phyloP scores from a whole-genome alignment of 768 basidiomycete species.

The Trametes cubensis region DNA sequence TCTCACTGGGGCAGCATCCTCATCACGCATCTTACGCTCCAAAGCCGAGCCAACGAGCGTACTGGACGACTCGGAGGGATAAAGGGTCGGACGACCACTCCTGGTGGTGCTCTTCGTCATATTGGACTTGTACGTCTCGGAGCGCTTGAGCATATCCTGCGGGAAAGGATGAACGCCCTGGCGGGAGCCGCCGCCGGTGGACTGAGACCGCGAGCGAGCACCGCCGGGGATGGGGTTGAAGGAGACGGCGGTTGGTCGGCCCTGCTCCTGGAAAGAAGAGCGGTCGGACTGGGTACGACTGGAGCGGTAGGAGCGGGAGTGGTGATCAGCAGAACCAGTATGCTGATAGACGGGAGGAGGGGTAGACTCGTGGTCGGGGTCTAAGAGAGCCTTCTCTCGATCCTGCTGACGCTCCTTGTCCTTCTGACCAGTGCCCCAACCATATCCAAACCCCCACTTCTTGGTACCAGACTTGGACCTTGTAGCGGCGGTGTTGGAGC shows the following conservation, averaged over 20 bases:
- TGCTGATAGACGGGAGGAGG: slow-evolving; percentile 31
- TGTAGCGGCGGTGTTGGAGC: slow-evolving; percentile 21
- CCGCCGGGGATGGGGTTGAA: slow-evolving; percentile 16
- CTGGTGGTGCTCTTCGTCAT: slow-evolving; percentile 30
- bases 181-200: slow-evolving; percentile 6
- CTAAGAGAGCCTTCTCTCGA: slow-evolving; percentile 36
- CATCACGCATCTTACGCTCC: slow-evolving; percentile 70
- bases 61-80: slow-evolving; percentile 65
- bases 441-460: slow-evolving; percentile 63
- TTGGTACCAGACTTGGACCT: slow-evolving; percentile 35
- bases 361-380: slow-evolving; percentile 34
- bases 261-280: slow-evolving; percentile 4
- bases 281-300: not conserved
- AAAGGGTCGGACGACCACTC: slow-evolving; percentile 40
- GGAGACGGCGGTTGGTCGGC: not conserved
- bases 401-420: slow-evolving; percentile 41
- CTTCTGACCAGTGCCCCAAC: slow-evolving; percentile 64
- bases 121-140: slow-evolving; percentile 28
- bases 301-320: slow-evolving; percentile 18
- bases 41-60: slow-evolving; percentile 77
- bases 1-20: slow-evolving; percentile 51
- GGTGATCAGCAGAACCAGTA: slow-evolving; percentile 10
- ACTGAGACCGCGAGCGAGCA: slow-evolving; percentile 7
- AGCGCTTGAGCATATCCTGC: slow-evolving; percentile 19
- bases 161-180: slow-evolving; percentile 16